Evolutionary conservation across 2,329 filamentous ascomycete species (phyloP).

Genomic region (Fusarium sp.): DNA sequence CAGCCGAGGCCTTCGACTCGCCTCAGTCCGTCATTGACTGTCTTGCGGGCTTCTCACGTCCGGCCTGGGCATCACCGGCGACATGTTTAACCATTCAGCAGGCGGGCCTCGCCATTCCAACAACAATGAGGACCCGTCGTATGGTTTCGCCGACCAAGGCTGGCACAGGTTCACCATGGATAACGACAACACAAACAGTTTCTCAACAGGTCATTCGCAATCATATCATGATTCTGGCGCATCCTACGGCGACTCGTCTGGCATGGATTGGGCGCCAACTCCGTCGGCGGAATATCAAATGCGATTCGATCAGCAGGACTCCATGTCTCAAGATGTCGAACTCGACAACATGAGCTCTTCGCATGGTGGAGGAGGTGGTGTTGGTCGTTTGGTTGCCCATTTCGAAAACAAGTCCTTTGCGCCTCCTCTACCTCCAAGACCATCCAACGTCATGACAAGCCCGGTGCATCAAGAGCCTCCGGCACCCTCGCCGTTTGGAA

Average conservation of each 20-base stretch:
- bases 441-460: conserved; percentile 44
- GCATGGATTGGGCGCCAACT: conserved; percentile 55
- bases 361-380: conserved; percentile 45
- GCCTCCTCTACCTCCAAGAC: conserved; percentile 51
- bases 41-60: conserved; percentile 46
- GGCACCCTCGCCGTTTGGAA: conserved; percentile 48
- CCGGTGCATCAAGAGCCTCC: conserved; percentile 42
- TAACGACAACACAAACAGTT: conserved; percentile 34
- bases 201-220: conserved; percentile 41
- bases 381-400: conserved; percentile 54
- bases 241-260: conserved; percentile 43
- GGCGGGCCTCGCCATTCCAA: conserved; percentile 48
- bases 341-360: conserved; percentile 42
- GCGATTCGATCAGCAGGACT: conserved; percentile 43
- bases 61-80: conserved; percentile 48
- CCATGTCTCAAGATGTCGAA: conserved; percentile 42
- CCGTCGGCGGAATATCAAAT: conserved; percentile 44
- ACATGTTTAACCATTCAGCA: conserved; percentile 53
- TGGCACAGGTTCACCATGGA: conserved; percentile 48
- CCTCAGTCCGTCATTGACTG: conserved; percentile 52
- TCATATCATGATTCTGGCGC: conserved; percentile 41
- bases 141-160: conserved; percentile 48
- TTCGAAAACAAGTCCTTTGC: conserved; percentile 55
- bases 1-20: conserved; percentile 53
- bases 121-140: conserved; percentile 44